Evolutionary conservation across 768 basidiomycete genomes (phyloP), one percentile per base, ranked within the genome.

Genomic region (Epithele typhae): DNA sequence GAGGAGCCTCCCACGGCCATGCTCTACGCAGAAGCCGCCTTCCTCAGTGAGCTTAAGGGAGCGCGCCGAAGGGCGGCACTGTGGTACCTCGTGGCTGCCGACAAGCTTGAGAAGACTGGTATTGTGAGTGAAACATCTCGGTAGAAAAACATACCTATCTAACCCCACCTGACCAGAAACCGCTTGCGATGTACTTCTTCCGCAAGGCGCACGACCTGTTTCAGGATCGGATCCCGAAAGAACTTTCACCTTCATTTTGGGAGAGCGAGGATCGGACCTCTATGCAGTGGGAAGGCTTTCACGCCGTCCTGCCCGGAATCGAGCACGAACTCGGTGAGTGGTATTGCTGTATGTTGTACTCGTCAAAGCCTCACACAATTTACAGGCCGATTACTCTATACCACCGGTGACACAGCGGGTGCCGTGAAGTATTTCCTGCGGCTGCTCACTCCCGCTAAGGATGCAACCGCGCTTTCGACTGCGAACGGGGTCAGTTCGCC

Each of bases 321-420:
- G 87, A 91, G 49, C 84, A 91, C 64, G 81, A 89, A 14, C 65
- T 92, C 53, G 90, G 89, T 83, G 61, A 25, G 65, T 30, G 27
- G 14, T 30, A 30, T 30, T 14, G 27, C 14, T 7, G 27, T 7
- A 30, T 14, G 8, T 2, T 41, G 35, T 8, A 17, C 6, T 7
- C 35, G 35, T 19, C 8, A 14, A n/a, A 36, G 9, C 8, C 14
- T 30, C 12, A 14, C 42, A 14, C 36, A 10, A 23, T 17, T 45
- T 45, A 24, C 43, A 91, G 95, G 91, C 25, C 76, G 94, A 33
- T 67, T 98, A 51, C 69, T 92, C 32, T 98, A 96, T 62, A 92
- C 90, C 1, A 85, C 87, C n/a, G 93, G 94, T 10, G 82, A 94
- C 58, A 76, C 86, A 22, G 72, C 74, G 37, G 79, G 76, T 6